Conservation (phyloP, 2,329 filamentous ascomycete genomes). For the Diaporthe velutina region DNA sequence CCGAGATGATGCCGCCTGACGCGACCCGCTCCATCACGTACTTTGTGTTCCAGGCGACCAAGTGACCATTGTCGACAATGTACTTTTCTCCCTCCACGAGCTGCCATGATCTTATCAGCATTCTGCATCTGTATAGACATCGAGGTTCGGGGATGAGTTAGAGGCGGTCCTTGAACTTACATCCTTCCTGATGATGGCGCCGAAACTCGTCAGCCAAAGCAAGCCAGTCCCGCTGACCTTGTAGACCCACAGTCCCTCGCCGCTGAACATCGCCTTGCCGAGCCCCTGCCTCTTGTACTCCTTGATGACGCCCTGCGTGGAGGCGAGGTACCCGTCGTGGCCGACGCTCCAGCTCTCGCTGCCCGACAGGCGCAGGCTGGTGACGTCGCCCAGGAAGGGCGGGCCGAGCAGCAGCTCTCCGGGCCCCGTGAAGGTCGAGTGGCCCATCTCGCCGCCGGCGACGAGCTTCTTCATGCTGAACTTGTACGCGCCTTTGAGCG, state of each 20-base stretch:
- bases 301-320: constrained; percentile 87
- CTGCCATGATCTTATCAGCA: constrained; percentile 46
- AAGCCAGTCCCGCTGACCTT: constrained; percentile 85
- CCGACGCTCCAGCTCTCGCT: constrained; percentile 86
- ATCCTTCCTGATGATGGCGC: constrained; percentile 94
- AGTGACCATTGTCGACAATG: constrained; percentile 91
- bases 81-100: constrained; percentile 83
- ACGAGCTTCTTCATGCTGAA: constrained; percentile 95
- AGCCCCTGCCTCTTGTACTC: constrained; percentile 89
- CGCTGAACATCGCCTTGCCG: constrained; percentile 92
- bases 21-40: constrained; percentile 92
- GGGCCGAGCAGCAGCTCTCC: constrained; percentile 83
- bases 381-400: constrained; percentile 47
- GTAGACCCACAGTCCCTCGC: constrained; percentile 92
- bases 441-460: constrained; percentile 81
- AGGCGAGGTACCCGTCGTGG: constrained; percentile 87
- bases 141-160: neutral
- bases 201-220: constrained; percentile 92
- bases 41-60: constrained; percentile 97
- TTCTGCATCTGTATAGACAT: neutral
- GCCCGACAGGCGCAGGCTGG: constrained; percentile 75
- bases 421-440: constrained; percentile 87
- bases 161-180: constrained; percentile 63
- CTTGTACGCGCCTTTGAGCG: constrained; percentile 84
- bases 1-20: constrained; percentile 93